Percentiles rank a stretch among this genome's conserved stretches.
These are phyloP conservation scores for Ogataea paradorogensis DNA, from an alignment of 805 yeast genomes.

Conservation along the genomic window DNA sequence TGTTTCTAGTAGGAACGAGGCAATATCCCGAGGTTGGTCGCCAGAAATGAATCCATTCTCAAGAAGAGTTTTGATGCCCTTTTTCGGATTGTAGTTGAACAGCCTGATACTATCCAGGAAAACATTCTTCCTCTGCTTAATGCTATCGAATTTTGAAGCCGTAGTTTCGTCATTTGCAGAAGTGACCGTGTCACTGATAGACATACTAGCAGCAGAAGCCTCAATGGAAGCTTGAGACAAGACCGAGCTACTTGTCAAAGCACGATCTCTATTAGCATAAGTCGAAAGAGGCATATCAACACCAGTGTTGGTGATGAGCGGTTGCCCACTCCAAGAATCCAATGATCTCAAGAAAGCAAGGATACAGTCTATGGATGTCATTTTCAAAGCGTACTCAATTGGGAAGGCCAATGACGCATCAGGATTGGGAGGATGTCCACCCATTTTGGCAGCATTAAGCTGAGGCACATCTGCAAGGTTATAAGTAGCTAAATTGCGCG, in stretches of 20 bases:
- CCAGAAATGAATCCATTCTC: conserved; percentile 60
- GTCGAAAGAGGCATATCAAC: conserved; percentile 3
- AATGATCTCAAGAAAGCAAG: conserved; percentile 81
- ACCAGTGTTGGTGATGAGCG: conserved; percentile 13
- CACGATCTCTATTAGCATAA: conserved; percentile 14
- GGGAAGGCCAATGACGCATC: conserved; percentile 59
- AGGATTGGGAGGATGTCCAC: conserved; percentile 52
- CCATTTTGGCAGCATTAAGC: conserved; percentile 64
- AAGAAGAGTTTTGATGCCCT: conserved; percentile 65
- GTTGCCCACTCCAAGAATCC: conserved; percentile 80
- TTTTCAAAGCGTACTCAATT: conserved; percentile 77
- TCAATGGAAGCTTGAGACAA: conserved; percentile 28
- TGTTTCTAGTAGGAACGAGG: conserved; percentile 62
- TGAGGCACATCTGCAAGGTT: conserved; percentile 73
- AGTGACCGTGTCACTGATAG: conserved; percentile 15
- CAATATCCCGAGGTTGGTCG: conserved; percentile 65
- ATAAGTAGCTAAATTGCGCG: conserved; percentile 66
- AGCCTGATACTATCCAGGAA: conserved; percentile 72
- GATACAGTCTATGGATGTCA: conserved; percentile 74
- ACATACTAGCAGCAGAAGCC: conserved; percentile 19
- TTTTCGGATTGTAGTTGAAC: conserved; percentile 83
- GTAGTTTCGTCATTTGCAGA: conserved; percentile 15
- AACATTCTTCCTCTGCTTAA: conserved; percentile 80
- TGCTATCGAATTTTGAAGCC: conserved; percentile 74
- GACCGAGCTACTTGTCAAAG: conserved; percentile 20